Conservation (phyloP, 2,329 filamentous ascomycete species). For the Ophiostoma sp. region DNA sequence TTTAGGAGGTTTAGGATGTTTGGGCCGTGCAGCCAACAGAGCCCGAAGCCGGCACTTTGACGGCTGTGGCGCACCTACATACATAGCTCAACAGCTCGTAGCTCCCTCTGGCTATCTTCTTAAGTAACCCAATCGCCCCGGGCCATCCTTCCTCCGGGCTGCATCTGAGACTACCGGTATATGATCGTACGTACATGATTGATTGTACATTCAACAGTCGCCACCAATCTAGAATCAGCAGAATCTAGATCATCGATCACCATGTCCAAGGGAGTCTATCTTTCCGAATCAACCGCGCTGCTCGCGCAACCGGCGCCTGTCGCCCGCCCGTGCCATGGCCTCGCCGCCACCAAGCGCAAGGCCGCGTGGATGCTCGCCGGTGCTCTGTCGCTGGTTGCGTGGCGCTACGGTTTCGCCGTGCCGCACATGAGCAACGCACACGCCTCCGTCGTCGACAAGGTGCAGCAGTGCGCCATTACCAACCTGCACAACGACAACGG, state of each 20-base stretch:
- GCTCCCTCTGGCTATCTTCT: neutral
- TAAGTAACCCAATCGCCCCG: neutral
- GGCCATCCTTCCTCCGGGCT: neutral
- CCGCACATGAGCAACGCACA: neutral
- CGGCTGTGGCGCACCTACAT: neutral
- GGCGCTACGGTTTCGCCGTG: neutral
- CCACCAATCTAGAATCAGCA: neutral
- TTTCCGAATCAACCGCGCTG: neutral
- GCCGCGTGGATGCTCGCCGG: conserved; percentile 9
- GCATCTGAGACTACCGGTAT: neutral
- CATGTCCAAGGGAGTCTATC: conserved; percentile 9
- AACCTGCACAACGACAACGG: conserved; percentile 11
- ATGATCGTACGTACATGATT: neutral
- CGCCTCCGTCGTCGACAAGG: conserved; percentile 7
- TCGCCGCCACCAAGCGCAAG: conserved; percentile 7
- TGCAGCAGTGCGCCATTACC: conserved; percentile 11
- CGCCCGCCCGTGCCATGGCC: neutral
- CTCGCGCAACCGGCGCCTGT: neutral
- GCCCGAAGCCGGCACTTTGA: neutral
- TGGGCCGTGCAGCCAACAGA: neutral
- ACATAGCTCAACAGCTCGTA: neutral
- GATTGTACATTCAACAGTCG: neutral
- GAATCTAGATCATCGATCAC: neutral
- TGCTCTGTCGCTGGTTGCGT: neutral
- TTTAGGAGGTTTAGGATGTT: neutral